These are phyloP conservation scores for Coemansia sp. DNA, from an alignment of 192 early-diverging fungal species.

Conservation along the genomic window DNA sequence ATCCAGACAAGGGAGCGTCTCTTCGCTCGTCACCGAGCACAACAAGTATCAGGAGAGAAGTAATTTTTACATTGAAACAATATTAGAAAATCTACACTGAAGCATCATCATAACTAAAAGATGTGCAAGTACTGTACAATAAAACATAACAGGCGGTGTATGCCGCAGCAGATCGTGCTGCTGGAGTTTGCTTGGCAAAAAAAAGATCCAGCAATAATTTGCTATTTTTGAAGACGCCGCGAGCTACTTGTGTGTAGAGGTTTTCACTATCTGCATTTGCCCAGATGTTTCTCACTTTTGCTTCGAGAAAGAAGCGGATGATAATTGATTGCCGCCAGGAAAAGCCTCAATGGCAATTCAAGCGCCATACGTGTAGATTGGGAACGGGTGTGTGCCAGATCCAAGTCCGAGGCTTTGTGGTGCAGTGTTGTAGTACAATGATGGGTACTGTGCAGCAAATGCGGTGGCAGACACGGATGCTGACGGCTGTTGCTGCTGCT, in stretches of 20 bases:
- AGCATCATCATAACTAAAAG: slow-evolving; percentile 7
- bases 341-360: slow-evolving; percentile 6
- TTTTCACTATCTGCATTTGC: not conserved
- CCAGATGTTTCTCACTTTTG: not conserved
- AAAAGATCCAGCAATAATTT: no score
- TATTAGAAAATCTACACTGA: slow-evolving; percentile 13
- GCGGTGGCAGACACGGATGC: slow-evolving; percentile 26
- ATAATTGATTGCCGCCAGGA: not conserved
- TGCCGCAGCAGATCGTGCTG: not conserved
- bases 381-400: slow-evolving; percentile 21
- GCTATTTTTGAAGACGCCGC: no score
- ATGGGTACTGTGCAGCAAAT: slow-evolving; percentile 42
- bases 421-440: slow-evolving; percentile 34
- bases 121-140: slow-evolving; percentile 8
- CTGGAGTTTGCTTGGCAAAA: no score
- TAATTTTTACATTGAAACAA: slow-evolving; percentile 1
- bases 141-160: slow-evolving; percentile 3
- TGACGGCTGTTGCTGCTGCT: slow-evolving; percentile 15
- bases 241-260: no score
- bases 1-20: no score
- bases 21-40: not conserved
- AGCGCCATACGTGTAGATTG: slow-evolving; percentile 35
- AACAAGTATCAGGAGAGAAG: not conserved
- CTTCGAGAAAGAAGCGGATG: not conserved
- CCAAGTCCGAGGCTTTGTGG: slow-evolving; percentile 23